Evolutionary conservation across 1,284 basidiomycete species (phyloP).

Genomic region (Takashimella tepidaria): DNA sequence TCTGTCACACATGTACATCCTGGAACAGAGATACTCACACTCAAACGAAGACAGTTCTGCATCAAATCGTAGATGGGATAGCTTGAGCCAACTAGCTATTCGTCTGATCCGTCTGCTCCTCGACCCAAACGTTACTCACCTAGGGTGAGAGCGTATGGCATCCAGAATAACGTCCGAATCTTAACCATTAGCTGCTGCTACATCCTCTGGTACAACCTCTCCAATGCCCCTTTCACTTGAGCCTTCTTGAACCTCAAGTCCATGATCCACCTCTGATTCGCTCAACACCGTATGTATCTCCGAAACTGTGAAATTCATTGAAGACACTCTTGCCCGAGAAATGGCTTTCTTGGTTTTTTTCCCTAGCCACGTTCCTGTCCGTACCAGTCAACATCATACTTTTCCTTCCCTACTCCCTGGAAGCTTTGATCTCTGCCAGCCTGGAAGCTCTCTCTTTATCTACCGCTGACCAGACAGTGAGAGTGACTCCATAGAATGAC

Average conservation of each 20-base stretch:
- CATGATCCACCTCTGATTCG: conserved; percentile 57
- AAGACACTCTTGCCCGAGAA: conserved; percentile 5
- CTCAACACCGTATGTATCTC: conserved; percentile 49
- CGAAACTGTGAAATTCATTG: conserved; percentile 9
- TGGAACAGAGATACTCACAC: conserved; percentile 16
- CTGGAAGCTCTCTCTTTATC: conserved; percentile 67
- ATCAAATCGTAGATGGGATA: conserved; percentile 89
- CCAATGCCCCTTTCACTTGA: conserved; percentile 30
- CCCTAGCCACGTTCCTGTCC: too few relatives aligned
- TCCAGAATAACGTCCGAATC: conserved; percentile 77
- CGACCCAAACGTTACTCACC: conserved; percentile 19
- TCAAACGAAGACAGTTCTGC: conserved; percentile 82
- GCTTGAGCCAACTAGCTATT: conserved; percentile 57
- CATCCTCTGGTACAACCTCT: conserved; percentile 22
- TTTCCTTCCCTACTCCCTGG: background rate
- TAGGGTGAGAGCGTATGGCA: conserved; percentile 76
- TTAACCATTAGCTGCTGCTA: conserved; percentile 18
- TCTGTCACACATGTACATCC: background rate
- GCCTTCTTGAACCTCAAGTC: background rate
- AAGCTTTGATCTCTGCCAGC: conserved; percentile 32
- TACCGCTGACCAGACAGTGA: conserved; percentile 90
- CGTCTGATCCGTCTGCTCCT: too few relatives aligned
- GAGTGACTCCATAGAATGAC: conserved; percentile 80
- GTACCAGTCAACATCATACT: background rate
- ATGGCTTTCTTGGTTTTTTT: background rate